Evolutionary conservation across 1,284 basidiomycete genomes (phyloP).

Genomic region (Singerocomus inundabilis): DNA sequence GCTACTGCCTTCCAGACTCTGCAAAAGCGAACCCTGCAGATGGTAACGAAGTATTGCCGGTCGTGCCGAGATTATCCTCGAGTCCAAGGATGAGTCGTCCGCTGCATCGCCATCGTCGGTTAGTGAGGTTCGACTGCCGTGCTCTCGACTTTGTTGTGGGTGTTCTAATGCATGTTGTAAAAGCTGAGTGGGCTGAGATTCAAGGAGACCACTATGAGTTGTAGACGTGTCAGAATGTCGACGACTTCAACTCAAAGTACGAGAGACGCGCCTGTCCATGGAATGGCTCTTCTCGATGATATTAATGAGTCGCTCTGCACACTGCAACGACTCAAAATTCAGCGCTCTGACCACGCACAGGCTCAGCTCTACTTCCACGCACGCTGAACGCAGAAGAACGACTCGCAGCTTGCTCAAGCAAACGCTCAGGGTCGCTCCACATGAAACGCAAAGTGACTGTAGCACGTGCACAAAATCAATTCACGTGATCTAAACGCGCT

Average conservation of each 20-base stretch:
- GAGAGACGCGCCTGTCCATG: slow-evolving; percentile 34
- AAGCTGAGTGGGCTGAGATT: slow-evolving; percentile 34
- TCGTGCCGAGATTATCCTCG: slow-evolving; percentile 24
- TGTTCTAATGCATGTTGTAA: slow-evolving; percentile 33
- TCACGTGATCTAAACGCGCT: slow-evolving; percentile 33
- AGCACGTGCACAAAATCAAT: slow-evolving; percentile 28
- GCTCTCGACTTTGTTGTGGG: slow-evolving; percentile 16
- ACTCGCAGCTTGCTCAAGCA: neutral
- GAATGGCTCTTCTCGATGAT: neutral
- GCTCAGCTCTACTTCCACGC: neutral
- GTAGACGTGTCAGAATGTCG: slow-evolving; percentile 14
- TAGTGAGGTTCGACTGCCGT: slow-evolving; percentile 13
- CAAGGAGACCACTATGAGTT: slow-evolving; percentile 21
- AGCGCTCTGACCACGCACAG: slow-evolving; percentile 11
- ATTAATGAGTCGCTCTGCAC: too few species aligned
- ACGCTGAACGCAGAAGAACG: slow-evolving; percentile 1
- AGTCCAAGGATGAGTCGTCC: slow-evolving; percentile 27
- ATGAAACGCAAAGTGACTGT: neutral
- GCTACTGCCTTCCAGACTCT: slow-evolving; percentile 26
- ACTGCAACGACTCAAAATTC: neutral
- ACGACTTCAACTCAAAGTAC: slow-evolving; percentile 7
- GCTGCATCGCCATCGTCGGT: slow-evolving; percentile 13
- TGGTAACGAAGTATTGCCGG: slow-evolving; percentile 45
- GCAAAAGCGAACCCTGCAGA: slow-evolving; percentile 51
- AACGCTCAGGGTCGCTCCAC: neutral